These are phyloP conservation scores for Globisporangium lucens DNA, from an alignment of 352 stramenopile species.

Conservation along the genomic window DNA sequence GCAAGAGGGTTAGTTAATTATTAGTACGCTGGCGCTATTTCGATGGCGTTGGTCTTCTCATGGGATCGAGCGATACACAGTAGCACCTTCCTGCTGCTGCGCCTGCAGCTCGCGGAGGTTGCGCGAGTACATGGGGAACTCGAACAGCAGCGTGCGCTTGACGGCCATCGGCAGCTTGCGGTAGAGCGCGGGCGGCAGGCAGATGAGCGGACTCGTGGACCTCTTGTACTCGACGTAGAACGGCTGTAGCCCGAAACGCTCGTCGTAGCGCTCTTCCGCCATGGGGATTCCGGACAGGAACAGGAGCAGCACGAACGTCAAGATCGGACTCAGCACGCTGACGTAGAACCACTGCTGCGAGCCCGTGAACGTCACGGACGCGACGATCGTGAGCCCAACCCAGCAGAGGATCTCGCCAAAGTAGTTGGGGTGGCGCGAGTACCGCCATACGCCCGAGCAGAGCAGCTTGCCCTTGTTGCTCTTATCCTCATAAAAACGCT, in stretches of 20 bases:
- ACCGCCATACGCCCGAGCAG: conserved; percentile 73
- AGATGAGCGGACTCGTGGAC: conserved; percentile 56
- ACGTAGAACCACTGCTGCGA: conserved; percentile 45
- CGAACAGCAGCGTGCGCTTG: conserved; percentile 50
- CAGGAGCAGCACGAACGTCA: conserved; percentile 68
- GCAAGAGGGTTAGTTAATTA: neutral
- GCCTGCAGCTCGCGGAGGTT: conserved; percentile 34
- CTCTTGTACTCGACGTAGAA: conserved; percentile 67
- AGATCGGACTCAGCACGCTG: conserved; percentile 40
- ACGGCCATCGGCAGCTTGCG: conserved; percentile 27
- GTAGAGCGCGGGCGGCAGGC: conserved; percentile 46
- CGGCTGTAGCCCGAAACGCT: conserved; percentile 50
- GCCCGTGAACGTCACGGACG: conserved; percentile 36
- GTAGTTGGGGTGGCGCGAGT: conserved; percentile 92
- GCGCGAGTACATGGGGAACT: conserved; percentile 53
- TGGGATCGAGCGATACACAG: conserved; percentile 32
- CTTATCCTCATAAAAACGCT: conserved; percentile 44
- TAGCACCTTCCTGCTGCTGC: conserved; percentile 11
- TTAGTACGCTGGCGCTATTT: neutral
- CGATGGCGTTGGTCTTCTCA: conserved; percentile 2
- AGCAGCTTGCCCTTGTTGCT: conserved; percentile 57
- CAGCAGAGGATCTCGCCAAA: conserved; percentile 92
- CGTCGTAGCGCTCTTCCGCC: conserved; percentile 59
- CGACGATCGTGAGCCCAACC: conserved; percentile 51
- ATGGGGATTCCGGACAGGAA: conserved; percentile 66